phyloP scores from a whole-genome alignment of 176 grass and related monocot species.

The Oryza punctata region DNA sequence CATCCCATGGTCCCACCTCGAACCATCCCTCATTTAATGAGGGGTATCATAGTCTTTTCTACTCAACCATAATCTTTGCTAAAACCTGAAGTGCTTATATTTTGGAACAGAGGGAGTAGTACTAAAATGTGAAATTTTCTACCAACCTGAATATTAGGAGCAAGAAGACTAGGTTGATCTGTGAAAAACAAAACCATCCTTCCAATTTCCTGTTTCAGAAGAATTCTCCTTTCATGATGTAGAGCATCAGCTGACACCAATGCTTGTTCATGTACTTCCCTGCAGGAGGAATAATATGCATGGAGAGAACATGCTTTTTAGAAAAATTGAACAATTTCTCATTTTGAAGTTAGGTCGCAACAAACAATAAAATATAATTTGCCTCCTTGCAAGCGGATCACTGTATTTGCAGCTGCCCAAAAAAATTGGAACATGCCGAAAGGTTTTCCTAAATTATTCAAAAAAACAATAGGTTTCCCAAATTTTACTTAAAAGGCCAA shows the following conservation, averaged over 20 bases:
- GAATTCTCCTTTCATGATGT: constrained; percentile 97
- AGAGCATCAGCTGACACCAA: constrained; percentile 66
- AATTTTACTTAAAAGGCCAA: constrained; percentile 22
- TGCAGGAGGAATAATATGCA: constrained; percentile 35
- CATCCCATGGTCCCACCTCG: too few relatives aligned
- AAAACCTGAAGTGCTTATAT: too few relatives aligned
- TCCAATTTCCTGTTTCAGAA: constrained; percentile 96
- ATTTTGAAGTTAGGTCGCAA: constrained; percentile 1
- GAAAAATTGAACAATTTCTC: neutral
- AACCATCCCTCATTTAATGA: too few relatives aligned
- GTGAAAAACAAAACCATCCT: constrained; percentile 99
- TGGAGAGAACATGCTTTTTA: neutral
- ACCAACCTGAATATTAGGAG: constrained; percentile 94
- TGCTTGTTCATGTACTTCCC: constrained; percentile 97
- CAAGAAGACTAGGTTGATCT: constrained; percentile 97
- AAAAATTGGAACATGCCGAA: neutral
- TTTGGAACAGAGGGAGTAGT: neutral
- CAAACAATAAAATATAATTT: constrained; percentile 6
- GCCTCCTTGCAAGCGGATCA: neutral
- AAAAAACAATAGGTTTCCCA: constrained; percentile 13
- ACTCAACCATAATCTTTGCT: too few relatives aligned
- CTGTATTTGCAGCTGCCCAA: neutral
- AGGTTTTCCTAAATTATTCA: neutral
- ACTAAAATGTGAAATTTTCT: constrained; percentile 18
- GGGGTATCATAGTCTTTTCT: too few relatives aligned